Evolutionary conservation across 129 eudicot genomes (phyloP).

Genomic region (Helichrysum umbraculigerum): DNA sequence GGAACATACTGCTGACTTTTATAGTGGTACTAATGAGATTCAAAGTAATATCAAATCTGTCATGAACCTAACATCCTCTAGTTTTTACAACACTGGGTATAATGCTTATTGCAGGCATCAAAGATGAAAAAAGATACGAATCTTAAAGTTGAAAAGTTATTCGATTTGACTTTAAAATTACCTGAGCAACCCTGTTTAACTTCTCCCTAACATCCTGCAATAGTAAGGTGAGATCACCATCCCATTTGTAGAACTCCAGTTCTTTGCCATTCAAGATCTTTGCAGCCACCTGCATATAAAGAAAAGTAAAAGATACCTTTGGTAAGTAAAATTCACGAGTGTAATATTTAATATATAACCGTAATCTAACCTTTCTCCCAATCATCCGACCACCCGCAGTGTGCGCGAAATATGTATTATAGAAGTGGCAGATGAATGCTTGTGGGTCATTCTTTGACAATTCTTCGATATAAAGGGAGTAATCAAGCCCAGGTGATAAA

Average conservation of each 20-base stretch:
- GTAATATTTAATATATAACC: neutral
- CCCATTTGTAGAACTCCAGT: constrained; percentile 94
- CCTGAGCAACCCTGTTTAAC: constrained; percentile 83
- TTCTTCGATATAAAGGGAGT: constrained; percentile 62
- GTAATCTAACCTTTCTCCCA: constrained; percentile 69
- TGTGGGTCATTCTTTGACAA: constrained; percentile 82
- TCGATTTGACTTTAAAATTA: constrained; percentile 33
- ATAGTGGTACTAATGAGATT: neutral
- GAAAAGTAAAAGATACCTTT: neutral
- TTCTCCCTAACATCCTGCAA: constrained; percentile 86
- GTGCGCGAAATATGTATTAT: constrained; percentile 90
- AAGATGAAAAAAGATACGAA: neutral
- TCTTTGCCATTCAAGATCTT: constrained; percentile 68
- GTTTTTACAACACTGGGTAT: neutral
- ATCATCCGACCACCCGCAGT: constrained; percentile 97
- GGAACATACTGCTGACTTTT: constrained; percentile 22
- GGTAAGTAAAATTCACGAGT: neutral
- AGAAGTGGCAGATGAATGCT: constrained; percentile 92
- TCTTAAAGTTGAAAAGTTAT: neutral
- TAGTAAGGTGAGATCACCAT: constrained; percentile 73
- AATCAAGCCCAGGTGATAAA: constrained; percentile 68
- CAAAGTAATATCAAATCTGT: neutral
- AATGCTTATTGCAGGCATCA: neutral
- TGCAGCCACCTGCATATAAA: constrained; percentile 61
- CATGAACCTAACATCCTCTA: neutral